Base-by-base conservation (phyloP, 257 asterid species). In the Ilex aquifolium region DNA sequence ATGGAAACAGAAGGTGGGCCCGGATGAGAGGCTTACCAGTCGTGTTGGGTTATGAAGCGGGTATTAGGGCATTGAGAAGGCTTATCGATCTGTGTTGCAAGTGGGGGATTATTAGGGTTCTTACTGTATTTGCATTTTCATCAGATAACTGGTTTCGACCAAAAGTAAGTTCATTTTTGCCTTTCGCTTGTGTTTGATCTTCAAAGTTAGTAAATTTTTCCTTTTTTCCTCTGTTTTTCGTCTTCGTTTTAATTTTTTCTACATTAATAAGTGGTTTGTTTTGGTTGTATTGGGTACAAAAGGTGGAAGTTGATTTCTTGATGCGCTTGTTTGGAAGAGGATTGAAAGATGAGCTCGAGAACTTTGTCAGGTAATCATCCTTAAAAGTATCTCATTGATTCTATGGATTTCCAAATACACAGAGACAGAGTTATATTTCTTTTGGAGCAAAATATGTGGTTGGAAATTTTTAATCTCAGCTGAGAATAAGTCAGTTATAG, bases 1-100 rank as follows among this genome's bases (percentile, higher is more conserved):
- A 85, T 56, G 85, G 85, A 32, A 80, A 80, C 56, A 63, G 82
- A 53, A 76, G 95, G 76, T 88, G 95, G 95, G 88, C 90, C 52
- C 65, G 75, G 57, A 65, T 42, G 81, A 80, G 72, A 59, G 82
- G 88, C 0, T 59, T 79, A 58, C 79, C 88, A 0, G 42, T 60
- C 31, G 74, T 56, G 21, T 63, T 61, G 31, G 94, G 93, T 27
- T 76, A 87, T 46, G 85, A 79, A 66, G 88, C 85, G 0, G 93
- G 90, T 6, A 31, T 64, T 13, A 74, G 76, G 68, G 69, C 85
- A n/a, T 42, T 87, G 36, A 76, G 72, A 73, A 59, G 58, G 54
- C 4, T 68, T 11, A 73, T 78, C 27, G 81, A 74, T 50, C 81
- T 88, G 16, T 88, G 77, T 62, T 66, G 83, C 71, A 44, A 78